These are phyloP conservation scores for Rubia yunnanensis DNA, from an alignment of 257 asterid species.

Conservation along the genomic window DNA sequence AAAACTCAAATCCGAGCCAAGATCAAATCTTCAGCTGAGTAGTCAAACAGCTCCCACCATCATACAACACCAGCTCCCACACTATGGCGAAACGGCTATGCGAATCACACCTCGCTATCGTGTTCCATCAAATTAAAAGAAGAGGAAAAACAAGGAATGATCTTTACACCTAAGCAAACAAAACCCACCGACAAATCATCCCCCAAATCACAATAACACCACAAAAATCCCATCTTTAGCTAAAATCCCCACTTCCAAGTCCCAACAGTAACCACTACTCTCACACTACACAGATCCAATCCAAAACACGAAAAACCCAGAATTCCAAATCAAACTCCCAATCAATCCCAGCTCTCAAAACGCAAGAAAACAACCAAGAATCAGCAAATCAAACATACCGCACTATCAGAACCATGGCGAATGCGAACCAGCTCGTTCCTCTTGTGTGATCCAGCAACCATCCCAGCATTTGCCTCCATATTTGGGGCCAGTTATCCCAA, in stretches of 20 bases:
- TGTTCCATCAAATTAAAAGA: not conserved
- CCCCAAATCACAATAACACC: conserved; percentile 8
- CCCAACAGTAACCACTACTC: conserved; percentile 10
- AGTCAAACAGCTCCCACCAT: conserved; percentile 5
- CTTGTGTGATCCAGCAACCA: conserved; percentile 88
- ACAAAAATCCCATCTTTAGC: conserved; percentile 14
- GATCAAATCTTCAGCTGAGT: conserved; percentile 3
- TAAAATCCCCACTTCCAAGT: conserved; percentile 1
- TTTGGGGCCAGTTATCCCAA: conserved; percentile 3
- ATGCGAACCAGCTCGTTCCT: conserved; percentile 62
- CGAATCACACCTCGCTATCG: not conserved
- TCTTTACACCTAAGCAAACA: conserved; percentile 8
- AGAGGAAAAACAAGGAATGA: not conserved
- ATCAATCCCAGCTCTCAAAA: conserved; percentile 2
- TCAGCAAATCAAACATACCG: conserved; percentile 30
- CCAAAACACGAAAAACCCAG: not conserved
- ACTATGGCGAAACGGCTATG: not conserved
- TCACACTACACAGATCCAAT: conserved; percentile 27
- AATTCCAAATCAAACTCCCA: not conserved
- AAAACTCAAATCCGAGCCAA: not conserved
- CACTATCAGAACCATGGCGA: conserved; percentile 71
- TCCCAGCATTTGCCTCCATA: conserved; percentile 75
- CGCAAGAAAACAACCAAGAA: not conserved
- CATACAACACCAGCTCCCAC: not conserved
- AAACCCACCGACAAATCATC: conserved; percentile 7